These are phyloP conservation scores for Chytriomyces hyalinus DNA, from an alignment of 192 early-diverging fungal genomes.

Conservation along the genomic window DNA sequence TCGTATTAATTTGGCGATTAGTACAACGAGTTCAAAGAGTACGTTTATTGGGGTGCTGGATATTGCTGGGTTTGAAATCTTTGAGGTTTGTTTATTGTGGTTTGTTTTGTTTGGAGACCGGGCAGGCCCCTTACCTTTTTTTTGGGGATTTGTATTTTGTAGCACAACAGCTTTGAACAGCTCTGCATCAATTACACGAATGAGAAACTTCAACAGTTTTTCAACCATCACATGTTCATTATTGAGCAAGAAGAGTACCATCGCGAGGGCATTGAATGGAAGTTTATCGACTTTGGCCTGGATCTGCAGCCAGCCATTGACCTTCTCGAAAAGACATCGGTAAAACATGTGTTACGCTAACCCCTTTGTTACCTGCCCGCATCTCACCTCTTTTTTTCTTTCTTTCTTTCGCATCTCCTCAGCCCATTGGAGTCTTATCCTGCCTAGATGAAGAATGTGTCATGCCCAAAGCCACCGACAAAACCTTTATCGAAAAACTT, in stretches of 20 bases:
- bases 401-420: not conserved
- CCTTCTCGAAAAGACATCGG: slow-evolving; percentile 94
- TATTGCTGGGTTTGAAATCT: slow-evolving; percentile 99
- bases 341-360: slow-evolving; percentile 39
- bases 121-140: slow-evolving; percentile 1
- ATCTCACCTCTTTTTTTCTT: not conserved
- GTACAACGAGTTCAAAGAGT: slow-evolving; percentile 67
- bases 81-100: slow-evolving; percentile 67
- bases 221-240: slow-evolving; percentile 99
- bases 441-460: slow-evolving; percentile 98
- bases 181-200: slow-evolving; percentile 99
- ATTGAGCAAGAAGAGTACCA: slow-evolving; percentile 98
- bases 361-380: not conserved
- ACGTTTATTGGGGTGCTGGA: slow-evolving; percentile 97
- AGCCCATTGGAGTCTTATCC: slow-evolving; percentile 93
- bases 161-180: slow-evolving; percentile 97
- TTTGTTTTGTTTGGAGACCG: not conserved
- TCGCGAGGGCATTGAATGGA: slow-evolving; percentile 96
- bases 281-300: slow-evolving; percentile 96
- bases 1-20: slow-evolving; percentile 77
- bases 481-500: slow-evolving; percentile 92
- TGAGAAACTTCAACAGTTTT: slow-evolving; percentile 98
- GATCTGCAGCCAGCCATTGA: slow-evolving; percentile 98
- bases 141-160: slow-evolving; percentile 26
- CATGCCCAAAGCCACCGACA: slow-evolving; percentile 94